Base-by-base conservation (phyloP, 306 rosid genomes). In the Gynostemma pentaphyllum region DNA sequence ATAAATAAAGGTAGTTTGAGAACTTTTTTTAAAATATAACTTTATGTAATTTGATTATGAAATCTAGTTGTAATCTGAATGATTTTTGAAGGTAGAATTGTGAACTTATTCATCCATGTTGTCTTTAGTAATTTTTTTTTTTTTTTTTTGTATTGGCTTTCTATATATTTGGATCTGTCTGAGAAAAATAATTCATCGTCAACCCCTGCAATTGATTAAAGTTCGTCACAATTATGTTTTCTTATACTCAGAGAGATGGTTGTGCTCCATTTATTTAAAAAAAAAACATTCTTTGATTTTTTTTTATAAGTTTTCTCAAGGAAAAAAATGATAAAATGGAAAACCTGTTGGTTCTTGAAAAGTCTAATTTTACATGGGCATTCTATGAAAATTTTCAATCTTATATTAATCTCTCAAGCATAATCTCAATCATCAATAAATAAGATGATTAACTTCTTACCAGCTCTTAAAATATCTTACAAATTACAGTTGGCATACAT, bases 401-500 rank as follows among this genome's bases (percentile, higher is more conserved):
- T 59, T 40, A 16, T 32, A 21, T 23, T 13, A 36, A 13, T 21
- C 36, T 34, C 9, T 57, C 28, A 1, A 57, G 45, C 45, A 39
- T 29, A 36, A 22, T 40, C 36, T 42, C 22, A 61, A 16, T 8
- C 4, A 55, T 55, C 39, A 21, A 59, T 60, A 39, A 13, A 13
- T 22, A 23, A 37, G 42, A 23, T 1, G 66, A 23, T 60, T 60
- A 23, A 40, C 12, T 46, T 49, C 45, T 49, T 66, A 24, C 28
- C 18, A 49, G 54, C 49, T 30, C 27, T 66, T 48, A 21, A 81
- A 54, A 51, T 72, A 18, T 78, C 67, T 40, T 75, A 69, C 74
- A 64, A 29, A 42, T 78, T 76, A 63, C 95, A 92, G 99, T 53
- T 88, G 86, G 90, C 99, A 45, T 86, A 84, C 71, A 84, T 94